Evolutionary conservation across 176 grass and related monocot species (phyloP), one percentile per base, ranked within the genome.

Genomic region (Cocos nucifera): DNA sequence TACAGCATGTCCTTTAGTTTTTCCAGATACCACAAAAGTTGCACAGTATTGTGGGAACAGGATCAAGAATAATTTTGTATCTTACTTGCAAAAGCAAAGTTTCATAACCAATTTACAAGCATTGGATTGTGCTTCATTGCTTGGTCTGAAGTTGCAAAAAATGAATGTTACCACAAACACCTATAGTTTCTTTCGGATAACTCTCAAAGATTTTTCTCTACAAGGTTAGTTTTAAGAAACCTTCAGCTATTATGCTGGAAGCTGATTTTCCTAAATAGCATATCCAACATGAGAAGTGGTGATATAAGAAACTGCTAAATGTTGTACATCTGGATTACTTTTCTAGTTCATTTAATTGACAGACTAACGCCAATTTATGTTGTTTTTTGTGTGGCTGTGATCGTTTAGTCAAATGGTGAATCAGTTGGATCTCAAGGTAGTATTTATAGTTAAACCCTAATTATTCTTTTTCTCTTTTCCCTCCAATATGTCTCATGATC

Each of bases 51-150:
- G 87, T 73, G 70, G 73, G 48, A 66, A 64, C 56, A 74, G 57
- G 50, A 85, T 91, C 17, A 68, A 73, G 63, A 97, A 91, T 35
- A 90, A 67, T 71, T 97, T 85, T 49, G 84, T 98, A 69, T 83
- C 87, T 71, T 84, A 91, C 68, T 78, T 98, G 62, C 87, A 91
- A 75, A 98, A 92, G 73, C 93, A 98, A 86, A 98, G 93, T 65
- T 98, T 92, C 87, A 98, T 98, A 66, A 92, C 87, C 20, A 98
- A 98, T 75, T 70, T 98, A 61, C 93, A 92, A 78, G 87, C 87
- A 54, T 77, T 98, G 61, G 85, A 85, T 75, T 98, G 87, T 73
- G 84, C 87, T n/a, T 39, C 81, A 50, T 82, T 70, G 63, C 87
- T 98, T 67, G 93, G 81, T 27, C 19, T 28, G 25, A 92, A 98